Percentiles rank a stretch among this genome's conserved stretches.
phyloP scores from a whole-genome alignment of 257 asterid species.

The Solanum pinnatisectum region DNA sequence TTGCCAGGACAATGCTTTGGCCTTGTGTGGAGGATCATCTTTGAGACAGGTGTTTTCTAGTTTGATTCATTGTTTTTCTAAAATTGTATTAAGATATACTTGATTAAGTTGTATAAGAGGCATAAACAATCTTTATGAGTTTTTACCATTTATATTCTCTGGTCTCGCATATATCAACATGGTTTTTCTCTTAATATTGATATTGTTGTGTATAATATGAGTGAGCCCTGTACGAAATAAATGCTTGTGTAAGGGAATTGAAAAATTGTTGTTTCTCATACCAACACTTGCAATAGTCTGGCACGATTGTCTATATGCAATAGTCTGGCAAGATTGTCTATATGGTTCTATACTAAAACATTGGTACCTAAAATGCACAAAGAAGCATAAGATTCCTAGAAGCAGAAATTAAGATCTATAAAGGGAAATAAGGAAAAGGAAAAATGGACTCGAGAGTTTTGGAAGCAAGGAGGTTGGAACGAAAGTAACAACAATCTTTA shows the following conservation, averaged over 20 bases:
- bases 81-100: neutral
- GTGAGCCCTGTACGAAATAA: neutral
- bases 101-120: neutral
- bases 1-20: too few species aligned
- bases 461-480: neutral
- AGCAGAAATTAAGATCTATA: neutral
- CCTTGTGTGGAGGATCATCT: slow-evolving; percentile 14
- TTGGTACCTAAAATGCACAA: too few species aligned
- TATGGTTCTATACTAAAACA: too few species aligned
- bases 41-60: slow-evolving; percentile 21
- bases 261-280: neutral
- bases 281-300: neutral
- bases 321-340: too few species aligned
- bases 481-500: neutral
- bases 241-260: neutral
- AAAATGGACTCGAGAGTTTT: neutral
- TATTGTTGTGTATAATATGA: neutral
- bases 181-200: neutral
- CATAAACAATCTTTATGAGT: neutral
- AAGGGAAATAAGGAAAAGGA: too few species aligned
- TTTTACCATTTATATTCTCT: too few species aligned
- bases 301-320: neutral
- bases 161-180: too few species aligned
- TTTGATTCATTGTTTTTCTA: neutral
- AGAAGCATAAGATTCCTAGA: neutral